Evolutionary conservation across 2,329 filamentous ascomycete genomes (phyloP).

Genomic region (Paramyrothecium sp.): DNA sequence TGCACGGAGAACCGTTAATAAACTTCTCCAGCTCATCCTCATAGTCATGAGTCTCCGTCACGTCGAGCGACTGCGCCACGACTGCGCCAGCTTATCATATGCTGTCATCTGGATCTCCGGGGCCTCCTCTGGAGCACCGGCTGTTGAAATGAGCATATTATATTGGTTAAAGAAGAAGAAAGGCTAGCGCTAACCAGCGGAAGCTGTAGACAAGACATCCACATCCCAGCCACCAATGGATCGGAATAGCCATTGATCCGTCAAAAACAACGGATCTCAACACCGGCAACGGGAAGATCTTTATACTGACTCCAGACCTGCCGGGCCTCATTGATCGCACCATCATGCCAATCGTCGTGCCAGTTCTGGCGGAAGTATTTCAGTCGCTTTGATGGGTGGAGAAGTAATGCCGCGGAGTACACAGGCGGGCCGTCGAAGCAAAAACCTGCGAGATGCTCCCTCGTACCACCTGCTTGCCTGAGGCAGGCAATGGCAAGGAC

Average conservation of each 20-base stretch:
- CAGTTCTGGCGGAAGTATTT: neutral
- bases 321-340: neutral
- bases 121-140: neutral
- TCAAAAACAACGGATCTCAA: too few relatives aligned
- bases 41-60: constrained; percentile 1
- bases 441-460: too few relatives aligned
- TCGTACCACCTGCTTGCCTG: too few relatives aligned
- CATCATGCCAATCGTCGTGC: constrained; percentile 1
- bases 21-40: constrained; percentile 9
- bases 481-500: too few relatives aligned
- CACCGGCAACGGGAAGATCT: neutral
- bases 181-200: too few relatives aligned
- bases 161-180: too few relatives aligned
- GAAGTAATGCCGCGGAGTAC: constrained; percentile 10
- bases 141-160: too few relatives aligned
- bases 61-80: neutral
- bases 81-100: neutral
- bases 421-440: too few relatives aligned
- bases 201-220: too few relatives aligned
- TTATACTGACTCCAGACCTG: constrained; percentile 1
- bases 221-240: too few relatives aligned
- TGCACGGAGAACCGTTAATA: constrained; percentile 6
- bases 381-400: constrained; percentile 1
- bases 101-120: too few relatives aligned
- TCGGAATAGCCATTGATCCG: too few relatives aligned